Percentiles rank a stretch among this genome's conserved stretches.
Evolutionary conservation across 2,329 filamentous ascomycete species (phyloP).

Genomic region (Fusarium ramigenum): DNA sequence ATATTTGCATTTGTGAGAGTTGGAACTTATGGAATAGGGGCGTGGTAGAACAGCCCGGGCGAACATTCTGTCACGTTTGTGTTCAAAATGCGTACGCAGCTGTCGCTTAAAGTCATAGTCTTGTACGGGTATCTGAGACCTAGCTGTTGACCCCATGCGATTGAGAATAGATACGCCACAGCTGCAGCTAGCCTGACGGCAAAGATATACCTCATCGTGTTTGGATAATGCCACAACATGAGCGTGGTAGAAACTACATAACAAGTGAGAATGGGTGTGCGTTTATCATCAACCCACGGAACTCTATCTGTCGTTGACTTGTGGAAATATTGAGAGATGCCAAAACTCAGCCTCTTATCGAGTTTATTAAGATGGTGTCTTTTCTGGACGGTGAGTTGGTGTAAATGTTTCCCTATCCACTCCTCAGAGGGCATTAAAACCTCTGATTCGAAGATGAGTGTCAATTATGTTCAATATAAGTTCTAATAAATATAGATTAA

Average conservation of each 20-base stretch:
- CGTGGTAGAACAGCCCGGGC: neutral
- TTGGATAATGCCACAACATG: neutral
- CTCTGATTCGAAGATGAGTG: neutral
- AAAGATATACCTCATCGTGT: neutral
- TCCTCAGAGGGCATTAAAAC: neutral
- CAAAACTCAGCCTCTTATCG: neutral
- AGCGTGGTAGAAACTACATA: neutral
- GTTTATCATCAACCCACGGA: neutral
- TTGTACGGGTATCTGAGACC: neutral
- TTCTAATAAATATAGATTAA: neutral
- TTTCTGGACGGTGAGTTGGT: neutral
- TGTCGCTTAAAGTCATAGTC: neutral
- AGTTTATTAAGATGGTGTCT: neutral
- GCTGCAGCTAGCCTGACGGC: neutral
- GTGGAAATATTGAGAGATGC: neutral
- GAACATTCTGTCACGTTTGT: neutral
- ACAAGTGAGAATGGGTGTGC: neutral
- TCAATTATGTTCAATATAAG: fast-evolving
- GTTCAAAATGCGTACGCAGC: neutral
- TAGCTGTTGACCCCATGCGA: neutral
- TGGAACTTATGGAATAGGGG: neutral
- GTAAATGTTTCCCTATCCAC: neutral
- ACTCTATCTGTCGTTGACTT: fast-evolving
- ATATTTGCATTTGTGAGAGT: neutral
- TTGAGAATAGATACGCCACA: neutral